These are phyloP conservation scores for Chaetomiaceae sp. DNA, from an alignment of 2,329 filamentous ascomycete genomes.

Conservation along the genomic window DNA sequence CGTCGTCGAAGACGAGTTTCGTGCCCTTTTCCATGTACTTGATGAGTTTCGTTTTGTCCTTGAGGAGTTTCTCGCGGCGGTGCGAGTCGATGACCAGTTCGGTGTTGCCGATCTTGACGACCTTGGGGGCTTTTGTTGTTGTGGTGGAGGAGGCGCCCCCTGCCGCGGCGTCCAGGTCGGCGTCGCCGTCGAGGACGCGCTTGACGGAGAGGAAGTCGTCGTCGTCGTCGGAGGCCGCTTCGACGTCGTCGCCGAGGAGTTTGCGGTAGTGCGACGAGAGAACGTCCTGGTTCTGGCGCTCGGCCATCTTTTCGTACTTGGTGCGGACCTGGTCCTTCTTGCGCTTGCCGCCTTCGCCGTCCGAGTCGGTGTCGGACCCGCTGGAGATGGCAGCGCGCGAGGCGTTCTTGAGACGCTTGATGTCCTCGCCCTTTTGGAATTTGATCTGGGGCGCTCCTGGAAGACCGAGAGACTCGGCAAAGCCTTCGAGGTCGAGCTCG, in stretches of 20 bases:
- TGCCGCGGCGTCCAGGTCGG: conserved; percentile 51
- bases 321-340: conserved; percentile 75
- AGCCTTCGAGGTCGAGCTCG: conserved; percentile 79
- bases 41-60: conserved; percentile 88
- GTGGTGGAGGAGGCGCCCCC: conserved; percentile 36
- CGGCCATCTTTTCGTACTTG: conserved; percentile 98
- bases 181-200: conserved; percentile 68
- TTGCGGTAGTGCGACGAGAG: conserved; percentile 91
- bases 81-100: conserved; percentile 87
- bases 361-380: conserved; percentile 54
- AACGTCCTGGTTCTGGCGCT: conserved; percentile 91
- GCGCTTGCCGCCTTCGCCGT: conserved; percentile 45
- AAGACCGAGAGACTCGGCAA: conserved; percentile 77
- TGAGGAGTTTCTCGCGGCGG: conserved; percentile 89
- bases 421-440: conserved; percentile 84
- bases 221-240: conserved; percentile 55
- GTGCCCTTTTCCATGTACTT: conserved; percentile 84
- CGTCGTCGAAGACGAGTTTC: conserved; percentile 88
- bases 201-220: conserved; percentile 82
- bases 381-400: conserved; percentile 62
- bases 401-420: conserved; percentile 83
- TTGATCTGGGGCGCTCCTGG: conserved; percentile 91
- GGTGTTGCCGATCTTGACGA: conserved; percentile 62
- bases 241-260: conserved; percentile 55
- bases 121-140: conserved; percentile 44